Base-by-base conservation (phyloP, 2,329 filamentous ascomycete species). In the Epichloe bromicola region DNA sequence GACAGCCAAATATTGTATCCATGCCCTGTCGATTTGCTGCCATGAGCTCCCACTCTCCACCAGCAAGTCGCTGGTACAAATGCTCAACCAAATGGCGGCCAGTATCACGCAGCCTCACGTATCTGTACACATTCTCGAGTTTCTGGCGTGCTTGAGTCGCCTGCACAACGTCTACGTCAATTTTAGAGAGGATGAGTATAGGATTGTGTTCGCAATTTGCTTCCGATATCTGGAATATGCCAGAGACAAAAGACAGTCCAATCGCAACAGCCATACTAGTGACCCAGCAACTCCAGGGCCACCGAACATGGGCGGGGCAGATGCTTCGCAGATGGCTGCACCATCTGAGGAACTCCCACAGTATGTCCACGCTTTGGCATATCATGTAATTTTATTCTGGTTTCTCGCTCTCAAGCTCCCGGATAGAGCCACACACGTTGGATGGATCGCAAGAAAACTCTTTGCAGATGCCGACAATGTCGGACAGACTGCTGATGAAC, bases 351-450 rank as follows among this genome's bases (percentile, higher is more conserved):
- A 93, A 57, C 74, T 95, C 47, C 89, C 90, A 4, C 86, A 93
- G 65, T 98, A 98, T 64, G 88, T 98, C 26, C 93, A 94, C 65
- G 86, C 89, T 2, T 73, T 97, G 49, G 91, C 91, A 8, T 95
- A 95, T 63, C 90, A 97, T 64, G 88, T 95, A 59, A 90, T 98
- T 57, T 85, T 89, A 2, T 96, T 95, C 63, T 98, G 93, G 93
- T 98, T 97, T 64, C 75, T 98, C 58, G 86, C 89, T 1, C 67
- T 98, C 59, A 91, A 88, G 61, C 76, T 95, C 48, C 80, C 84
- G 38, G 89, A 96, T 63, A 83, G 93, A 48, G 80, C 84, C 36
- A 87, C 81, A 54, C 84, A 95, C 57, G 89, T 96, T 48, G 82
- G 82, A 30, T 95, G 88, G 87, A 95, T 98, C 56, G 85, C 86